Evolutionary conservation across 176 grass and related monocot genomes (phyloP), one percentile per base, ranked within the genome.

Genomic region (Zea luxurians): DNA sequence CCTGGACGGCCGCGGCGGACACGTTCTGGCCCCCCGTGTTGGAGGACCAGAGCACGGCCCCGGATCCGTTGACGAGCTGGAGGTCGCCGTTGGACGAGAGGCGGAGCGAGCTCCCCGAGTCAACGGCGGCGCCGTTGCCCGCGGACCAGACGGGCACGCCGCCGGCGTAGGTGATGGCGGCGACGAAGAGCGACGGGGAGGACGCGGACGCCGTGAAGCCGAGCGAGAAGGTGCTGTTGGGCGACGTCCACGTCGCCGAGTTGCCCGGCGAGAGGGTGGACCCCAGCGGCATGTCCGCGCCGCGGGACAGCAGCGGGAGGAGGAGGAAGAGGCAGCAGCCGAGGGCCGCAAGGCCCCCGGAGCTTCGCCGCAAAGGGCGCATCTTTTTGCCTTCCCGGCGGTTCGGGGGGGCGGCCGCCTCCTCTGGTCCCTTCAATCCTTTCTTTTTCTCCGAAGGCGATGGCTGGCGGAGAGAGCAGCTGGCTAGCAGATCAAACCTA

Each of bases 1-100:
- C 88, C 48, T 68, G 70, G 54, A 99, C 65, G 15, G 82, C 47
- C 20, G 92, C 96, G 8, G 81, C 36, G 38, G 88, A 15, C 37
- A 95, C 88, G 15, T 88, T 84, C 10, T 5, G 59, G 0, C 78
- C 59, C 37, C 67, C 53, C 49, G 96, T 99, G 85, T 44, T 37
- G 38, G 87, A 87, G 4, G 91, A 68, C 96, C 96, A 99, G 40
- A 95, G 50, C n/a, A 86, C 74, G 37, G 83, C n/a, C 13, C 78
- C 92, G 17, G 89, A 90, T n/a, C 88, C 90, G 80, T 92, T 92
- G 71, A 81, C 40, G 13, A 99, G 89, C 80, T 76, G 81, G 75
- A 99, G 88, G 88, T 95, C 85, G 63, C 96, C 92, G 59, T 27
- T 83, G 13, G 58, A 68, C 4, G 74, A 68, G 71, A 99, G 92